Conservation (phyloP, 2,329 filamentous ascomycete genomes). For the Pezizomycotina sp. region DNA sequence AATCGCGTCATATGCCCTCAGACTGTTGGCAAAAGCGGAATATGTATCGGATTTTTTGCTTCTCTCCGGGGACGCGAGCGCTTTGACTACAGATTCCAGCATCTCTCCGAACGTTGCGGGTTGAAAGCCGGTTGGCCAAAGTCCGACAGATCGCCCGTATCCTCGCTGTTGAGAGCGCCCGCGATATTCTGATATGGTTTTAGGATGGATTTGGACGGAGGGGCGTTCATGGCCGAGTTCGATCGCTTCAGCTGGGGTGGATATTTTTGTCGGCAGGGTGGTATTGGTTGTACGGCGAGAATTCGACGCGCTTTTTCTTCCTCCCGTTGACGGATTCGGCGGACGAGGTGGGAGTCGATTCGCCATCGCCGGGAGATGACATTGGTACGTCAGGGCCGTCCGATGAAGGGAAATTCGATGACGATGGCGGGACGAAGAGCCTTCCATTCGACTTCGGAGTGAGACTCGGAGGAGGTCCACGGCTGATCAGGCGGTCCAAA, state of each 20-base stretch:
- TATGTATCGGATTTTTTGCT: constrained; percentile 72
- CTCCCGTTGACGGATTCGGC: constrained; percentile 29
- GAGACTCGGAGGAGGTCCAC: too few species aligned
- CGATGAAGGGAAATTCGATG: too few species aligned
- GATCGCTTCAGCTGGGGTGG: constrained; percentile 9
- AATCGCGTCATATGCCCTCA: constrained; percentile 68
- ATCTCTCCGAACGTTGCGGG: constrained; percentile 53
- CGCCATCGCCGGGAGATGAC: too few species aligned
- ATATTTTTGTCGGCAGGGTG: constrained; percentile 28
- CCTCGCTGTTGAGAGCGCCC: constrained; percentile 30
- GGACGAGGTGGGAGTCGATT: constrained; percentile 31
- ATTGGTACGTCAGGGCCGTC: too few species aligned
- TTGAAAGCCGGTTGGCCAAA: constrained; percentile 28
- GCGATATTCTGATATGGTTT: constrained; percentile 43
- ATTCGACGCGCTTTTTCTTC: constrained; percentile 43
- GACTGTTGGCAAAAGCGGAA: constrained; percentile 53
- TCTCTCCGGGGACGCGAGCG: constrained; percentile 58
- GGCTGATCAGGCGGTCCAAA: too few species aligned
- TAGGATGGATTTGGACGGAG: constrained; percentile 50
- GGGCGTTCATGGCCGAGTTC: neutral
- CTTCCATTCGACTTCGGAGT: too few species aligned
- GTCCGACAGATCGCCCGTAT: constrained; percentile 32
- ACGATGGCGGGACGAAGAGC: too few species aligned
- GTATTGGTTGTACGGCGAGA: constrained; percentile 42
- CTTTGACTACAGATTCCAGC: constrained; percentile 68